Base-by-base conservation (phyloP, 2,329 filamentous ascomycete genomes). In the Nemania sp. region DNA sequence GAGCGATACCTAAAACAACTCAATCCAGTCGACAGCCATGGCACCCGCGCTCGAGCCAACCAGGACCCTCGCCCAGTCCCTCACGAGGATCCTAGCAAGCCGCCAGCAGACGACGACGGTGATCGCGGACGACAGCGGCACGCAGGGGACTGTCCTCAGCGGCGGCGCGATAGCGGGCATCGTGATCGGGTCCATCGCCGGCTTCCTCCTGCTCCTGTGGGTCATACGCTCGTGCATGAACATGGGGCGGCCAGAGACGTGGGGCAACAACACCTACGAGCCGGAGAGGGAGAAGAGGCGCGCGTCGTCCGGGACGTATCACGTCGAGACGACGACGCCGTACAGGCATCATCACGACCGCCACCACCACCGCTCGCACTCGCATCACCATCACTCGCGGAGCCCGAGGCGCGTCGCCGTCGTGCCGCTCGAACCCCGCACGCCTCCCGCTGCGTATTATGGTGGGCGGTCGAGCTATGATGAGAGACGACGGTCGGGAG, bases 161-260 rank as follows among this genome's bases (percentile, higher is more conserved):
- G 80, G 79, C 50, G 81, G 81, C 47, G 80, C 79, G 48, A 83
- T 83, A 51, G 80, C 80, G 0, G 81, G 80, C 47, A 83, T 83
- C 60, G 78, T 83, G 48, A 77, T 83, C 62, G 80, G 80, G 18
- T 79, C 78, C 21, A 73, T 83, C 53, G 74, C 68, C 47, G 80
- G 80, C n/a, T 66, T 80, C 42, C 70, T 83, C 12, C 71, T 82
- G 0, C 59, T 83, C 3, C 60, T 78, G 37, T 83, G 81, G 81
- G 69, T 83, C 62, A 55, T 82, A 64, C 74, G 76, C 5, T 80
- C 78, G 2, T 81, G 79, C 68, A 65, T 71, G 52, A 79, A 79
- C 65, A 66, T 79, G 39, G 76, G 77, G 9, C 46, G 58, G 13
- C 67, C 70, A 0, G 58, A 51, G 1, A n/a, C 21, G 13, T 73